Base-by-base conservation (phyloP, 768 basidiomycete genomes). In the Hericium coralloides region DNA sequence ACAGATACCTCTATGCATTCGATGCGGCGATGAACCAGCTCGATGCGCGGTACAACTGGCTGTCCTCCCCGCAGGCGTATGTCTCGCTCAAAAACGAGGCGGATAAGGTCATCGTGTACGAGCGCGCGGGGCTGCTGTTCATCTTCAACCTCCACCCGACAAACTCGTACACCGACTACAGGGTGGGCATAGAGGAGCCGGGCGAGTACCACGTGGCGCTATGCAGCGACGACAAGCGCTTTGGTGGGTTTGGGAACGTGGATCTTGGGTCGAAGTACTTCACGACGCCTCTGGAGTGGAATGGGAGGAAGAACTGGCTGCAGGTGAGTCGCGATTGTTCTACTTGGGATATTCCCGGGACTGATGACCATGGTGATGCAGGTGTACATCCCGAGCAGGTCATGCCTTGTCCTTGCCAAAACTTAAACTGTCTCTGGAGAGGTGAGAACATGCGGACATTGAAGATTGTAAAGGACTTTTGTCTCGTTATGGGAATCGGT, bases 71-170 rank as follows among this genome's bases (percentile, higher is more conserved):
- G 22, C 74, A 93, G 83, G 95, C 90, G 4, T 92, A 91, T 64
- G 86, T 98, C 38, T 98, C 95, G 22, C 80, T 99, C 60, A 98
- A 97, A 75, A 78, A 98, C 68, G 93, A 98, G 70, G 70, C 59
- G 10, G 97, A 98, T 79, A 98, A 98, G 74, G 80, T 95, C 60
- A 75, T 98, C 65, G 93, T 90, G 6, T 98, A 83, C 68, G 97
- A 99, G 76, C 88, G 97, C 53, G 94, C 89, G 18, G 89, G 92
- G 36, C 78, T 98, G 45, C 73, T 99, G 48, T 99, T 98, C 76
- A 78, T 98, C 64, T 98, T 97, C 81, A 98, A 99, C 73, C 95
- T 98, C 79, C 85, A 98, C 74, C 85, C 92, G 5, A 82, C 80
- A n/a, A 70, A 89, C 41, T 95, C 93, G 58, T 99, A 85, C 74